Conservation (phyloP, 1,284 basidiomycete genomes). For the Rhodofomes roseus region DNA sequence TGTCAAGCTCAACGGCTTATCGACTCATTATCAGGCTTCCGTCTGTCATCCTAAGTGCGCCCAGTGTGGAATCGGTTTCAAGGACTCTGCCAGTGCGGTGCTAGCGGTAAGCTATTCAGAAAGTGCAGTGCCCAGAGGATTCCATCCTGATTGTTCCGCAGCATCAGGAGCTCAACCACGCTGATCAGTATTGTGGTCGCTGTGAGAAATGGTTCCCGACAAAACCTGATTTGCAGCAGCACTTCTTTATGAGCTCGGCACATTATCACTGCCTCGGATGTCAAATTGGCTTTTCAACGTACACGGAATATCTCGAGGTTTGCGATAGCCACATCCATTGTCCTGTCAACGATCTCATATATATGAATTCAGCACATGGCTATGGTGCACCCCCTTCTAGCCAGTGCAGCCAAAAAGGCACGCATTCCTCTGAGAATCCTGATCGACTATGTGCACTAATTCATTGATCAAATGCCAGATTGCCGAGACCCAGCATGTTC, state of each 20-base stretch:
- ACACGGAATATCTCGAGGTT: constrained; percentile 10
- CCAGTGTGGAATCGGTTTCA: not conserved
- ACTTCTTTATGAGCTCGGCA: constrained; percentile 11
- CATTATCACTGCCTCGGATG: constrained; percentile 18
- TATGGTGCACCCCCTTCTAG: constrained; percentile 8
- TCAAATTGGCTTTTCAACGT: constrained; percentile 10
- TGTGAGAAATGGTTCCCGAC: constrained; percentile 6
- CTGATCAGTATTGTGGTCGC: constrained; percentile 2
- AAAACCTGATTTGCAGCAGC: constrained; percentile 8
- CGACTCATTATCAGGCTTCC: not conserved
- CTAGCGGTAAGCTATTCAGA: not conserved
- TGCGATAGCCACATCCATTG: not conserved
- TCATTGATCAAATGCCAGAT: no score
- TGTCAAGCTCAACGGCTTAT: not conserved
- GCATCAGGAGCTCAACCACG: constrained; percentile 10
- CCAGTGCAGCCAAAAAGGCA: constrained; percentile 12
- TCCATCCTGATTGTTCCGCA: not conserved
- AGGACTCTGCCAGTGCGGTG: not conserved
- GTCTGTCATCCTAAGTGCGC: not conserved
- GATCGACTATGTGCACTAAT: constrained; percentile 3
- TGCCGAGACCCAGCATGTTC: no score
- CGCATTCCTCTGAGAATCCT: no score
- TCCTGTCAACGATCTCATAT: not conserved
- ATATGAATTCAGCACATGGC: constrained; percentile 13
- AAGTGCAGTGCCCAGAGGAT: not conserved